A percentile compares a stretch with the other conserved stretches of the same genome.
phyloP scores from a whole-genome alignment of 208 protist genomes.

The Leishmania martiniquensis region DNA sequence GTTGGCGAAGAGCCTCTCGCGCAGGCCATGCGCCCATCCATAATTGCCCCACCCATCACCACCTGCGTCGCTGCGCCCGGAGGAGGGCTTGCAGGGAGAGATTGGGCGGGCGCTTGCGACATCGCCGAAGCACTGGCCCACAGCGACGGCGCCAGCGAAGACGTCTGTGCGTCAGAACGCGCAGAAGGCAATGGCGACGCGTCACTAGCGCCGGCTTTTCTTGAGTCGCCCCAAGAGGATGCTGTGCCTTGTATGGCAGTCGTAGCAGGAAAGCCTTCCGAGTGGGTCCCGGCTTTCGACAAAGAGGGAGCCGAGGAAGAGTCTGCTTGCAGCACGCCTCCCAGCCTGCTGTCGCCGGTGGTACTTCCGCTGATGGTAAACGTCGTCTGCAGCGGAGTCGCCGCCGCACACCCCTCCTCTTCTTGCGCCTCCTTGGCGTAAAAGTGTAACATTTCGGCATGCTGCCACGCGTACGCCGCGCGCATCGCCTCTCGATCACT shows the following conservation, averaged over 20 bases:
- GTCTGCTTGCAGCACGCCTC: background rate
- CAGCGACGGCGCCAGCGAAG: background rate
- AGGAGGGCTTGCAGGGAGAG: background rate
- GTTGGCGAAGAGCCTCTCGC: background rate
- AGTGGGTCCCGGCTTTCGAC: background rate
- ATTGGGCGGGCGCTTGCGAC: background rate
- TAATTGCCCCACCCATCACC: background rate
- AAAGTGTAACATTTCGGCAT: background rate
- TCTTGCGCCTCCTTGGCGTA: conserved; percentile 7
- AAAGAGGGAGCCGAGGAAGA: background rate
- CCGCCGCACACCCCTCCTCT: conserved; percentile 2
- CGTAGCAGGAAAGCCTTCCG: background rate
- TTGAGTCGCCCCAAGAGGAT: background rate
- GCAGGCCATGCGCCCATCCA: background rate
- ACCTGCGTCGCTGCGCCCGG: background rate
- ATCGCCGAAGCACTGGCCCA: background rate
- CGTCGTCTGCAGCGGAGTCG: background rate
- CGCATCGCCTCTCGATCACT: conserved; percentile 10
- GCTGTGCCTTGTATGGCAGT: background rate
- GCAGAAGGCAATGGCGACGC: background rate
- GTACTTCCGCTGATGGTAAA: background rate
- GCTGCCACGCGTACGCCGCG: conserved; percentile 14
- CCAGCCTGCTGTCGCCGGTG: background rate
- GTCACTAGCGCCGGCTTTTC: background rate
- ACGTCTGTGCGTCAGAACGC: background rate